Conservation (phyloP, 768 basidiomycete genomes). For the Collybiopsis luxurians region DNA sequence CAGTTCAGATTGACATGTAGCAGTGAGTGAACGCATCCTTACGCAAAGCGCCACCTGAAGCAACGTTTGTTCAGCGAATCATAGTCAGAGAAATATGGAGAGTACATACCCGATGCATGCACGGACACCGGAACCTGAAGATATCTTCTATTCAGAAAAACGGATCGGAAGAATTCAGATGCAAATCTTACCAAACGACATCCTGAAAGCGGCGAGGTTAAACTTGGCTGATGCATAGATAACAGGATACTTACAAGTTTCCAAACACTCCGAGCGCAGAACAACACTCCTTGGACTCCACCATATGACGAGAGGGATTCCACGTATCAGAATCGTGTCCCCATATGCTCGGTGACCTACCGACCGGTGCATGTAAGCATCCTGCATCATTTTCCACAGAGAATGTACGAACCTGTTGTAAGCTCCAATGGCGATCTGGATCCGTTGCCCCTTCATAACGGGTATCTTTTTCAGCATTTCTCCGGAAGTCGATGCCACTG, state of each 20-base stretch:
- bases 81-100: neutral
- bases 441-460: constrained; percentile 31
- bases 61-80: neutral
- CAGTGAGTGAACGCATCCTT: constrained; percentile 6
- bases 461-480: constrained; percentile 27
- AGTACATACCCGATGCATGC: constrained; percentile 15
- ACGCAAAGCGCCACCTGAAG: constrained; percentile 18
- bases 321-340: constrained; percentile 33
- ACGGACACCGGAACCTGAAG: constrained; percentile 11
- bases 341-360: constrained; percentile 26
- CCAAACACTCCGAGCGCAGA: constrained; percentile 17
- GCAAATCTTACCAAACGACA: constrained; percentile 8
- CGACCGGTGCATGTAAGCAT: constrained; percentile 18
- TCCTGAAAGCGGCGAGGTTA: constrained; percentile 1
- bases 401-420: constrained; percentile 31
- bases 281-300: constrained; percentile 9
- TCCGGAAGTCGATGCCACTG: constrained; percentile 32
- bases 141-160: neutral
- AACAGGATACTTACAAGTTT: constrained; percentile 15
- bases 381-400: too few relatives aligned
- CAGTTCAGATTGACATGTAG: too few relatives aligned
- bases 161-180: constrained; percentile 3
- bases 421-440: constrained; percentile 31
- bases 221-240: neutral
- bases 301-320: constrained; percentile 30